Evolutionary conservation across 805 yeast species (phyloP), one percentile per base, ranked within the genome.

Genomic region (Komagataella populi): DNA sequence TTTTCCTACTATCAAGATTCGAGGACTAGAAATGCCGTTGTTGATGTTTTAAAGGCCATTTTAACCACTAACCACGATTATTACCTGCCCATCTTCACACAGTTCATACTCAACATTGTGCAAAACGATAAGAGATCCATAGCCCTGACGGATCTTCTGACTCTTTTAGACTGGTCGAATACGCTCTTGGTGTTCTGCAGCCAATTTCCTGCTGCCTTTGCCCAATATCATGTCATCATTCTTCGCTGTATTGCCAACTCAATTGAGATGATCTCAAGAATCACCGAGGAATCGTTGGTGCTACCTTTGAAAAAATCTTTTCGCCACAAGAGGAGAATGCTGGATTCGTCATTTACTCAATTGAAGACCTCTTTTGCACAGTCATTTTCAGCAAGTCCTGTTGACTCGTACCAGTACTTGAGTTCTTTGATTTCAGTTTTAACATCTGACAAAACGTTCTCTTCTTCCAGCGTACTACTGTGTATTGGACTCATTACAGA

Each of bases 81-180:
- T 30, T 30, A 30, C 6, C 39, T 30, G 10, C 39, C 39, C 1
- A 30, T 30, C 8, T 30, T 30, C 14, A 30, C 39, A 14, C 39
- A 30, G n/a, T 30, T 30, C 39, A 65, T 68, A 52, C 59, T 67
- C 59, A 56, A 61, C 17, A 65, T 61, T 7, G 72, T 73, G 51
- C 55, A 63, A 23, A 69, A 66, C 39, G 60, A 57, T 18, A 63
- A 65, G 2, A 65, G 63, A 30, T 57, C 72, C n/a, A 69, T 74
- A 53, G 84, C 91, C 1, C 61, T 74, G 4, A 68, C 77, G 2
- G 87, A 80, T 62, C 68, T 81, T 54, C 61, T 80, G 55, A 73
- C 82, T 24, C 63, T 84, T 23, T 66, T 84, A 45, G 70, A 71
- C 16, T 84, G 90, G 89, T 64, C 71, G 48, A 70, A 72, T 49